phyloP scores from a whole-genome alignment of 352 stramenopile species.

The Achlya hypogyna region DNA sequence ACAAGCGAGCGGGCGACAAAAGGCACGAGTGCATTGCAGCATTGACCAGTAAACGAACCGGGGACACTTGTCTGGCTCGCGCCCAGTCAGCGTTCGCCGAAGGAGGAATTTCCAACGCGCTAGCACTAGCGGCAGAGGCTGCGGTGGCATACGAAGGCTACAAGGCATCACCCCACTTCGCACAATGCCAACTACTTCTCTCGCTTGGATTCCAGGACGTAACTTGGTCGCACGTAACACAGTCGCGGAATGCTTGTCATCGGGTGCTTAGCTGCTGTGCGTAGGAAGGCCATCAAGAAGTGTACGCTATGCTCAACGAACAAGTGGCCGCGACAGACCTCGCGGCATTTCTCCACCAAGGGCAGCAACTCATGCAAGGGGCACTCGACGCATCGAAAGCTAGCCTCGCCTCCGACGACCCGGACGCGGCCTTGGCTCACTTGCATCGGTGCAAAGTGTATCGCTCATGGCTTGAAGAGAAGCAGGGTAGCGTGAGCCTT shows the following conservation, averaged over 20 bases:
- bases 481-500: neutral
- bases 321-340: neutral
- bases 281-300: constrained; percentile 11
- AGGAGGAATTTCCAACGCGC: neutral
- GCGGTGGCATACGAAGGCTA: neutral
- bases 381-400: neutral
- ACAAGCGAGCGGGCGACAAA: constrained; percentile 20
- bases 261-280: neutral
- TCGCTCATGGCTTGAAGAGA: neutral
- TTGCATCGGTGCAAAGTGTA: constrained; percentile 1
- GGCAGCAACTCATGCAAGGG: neutral
- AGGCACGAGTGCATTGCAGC: constrained; percentile 7
- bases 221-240: constrained; percentile 8
- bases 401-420: neutral
- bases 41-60: neutral
- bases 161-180: constrained; percentile 11
- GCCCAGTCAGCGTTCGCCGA: neutral
- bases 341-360: neutral
- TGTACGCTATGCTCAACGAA: neutral
- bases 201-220: neutral
- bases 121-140: neutral
- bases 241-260: neutral
- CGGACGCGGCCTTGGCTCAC: neutral
- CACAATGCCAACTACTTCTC: constrained; percentile 13
- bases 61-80: neutral